phyloP scores from a whole-genome alignment of 78 protist species.

The slime mould (Dictyostelium discoideum) region DNA sequence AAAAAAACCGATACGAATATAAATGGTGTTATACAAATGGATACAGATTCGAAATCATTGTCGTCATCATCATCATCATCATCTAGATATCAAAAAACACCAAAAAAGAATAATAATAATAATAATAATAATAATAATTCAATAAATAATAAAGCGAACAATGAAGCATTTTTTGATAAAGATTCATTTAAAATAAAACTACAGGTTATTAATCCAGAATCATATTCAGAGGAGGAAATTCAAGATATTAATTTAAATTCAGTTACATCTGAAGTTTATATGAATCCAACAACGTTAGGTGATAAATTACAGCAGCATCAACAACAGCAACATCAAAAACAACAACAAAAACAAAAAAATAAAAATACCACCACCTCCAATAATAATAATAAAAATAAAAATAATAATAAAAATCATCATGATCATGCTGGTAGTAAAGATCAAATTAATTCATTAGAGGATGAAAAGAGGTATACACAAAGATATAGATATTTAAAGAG shows the following conservation, averaged over 20 bases:
- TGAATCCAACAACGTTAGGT: not conserved
- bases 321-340: not conserved
- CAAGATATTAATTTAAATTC: not conserved
- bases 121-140: not conserved
- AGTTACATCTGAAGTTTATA: not conserved
- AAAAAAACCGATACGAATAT: not conserved
- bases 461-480: constrained; percentile 42
- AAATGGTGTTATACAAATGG: not conserved
- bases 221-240: not conserved
- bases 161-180: constrained; percentile 16
- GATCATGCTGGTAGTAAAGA: not conserved
- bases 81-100: not conserved
- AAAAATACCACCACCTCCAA: not conserved
- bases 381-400: not conserved
- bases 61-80: too few species aligned
- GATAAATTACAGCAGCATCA: not conserved
- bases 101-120: not conserved
- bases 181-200: constrained; percentile 3
- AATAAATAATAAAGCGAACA: not conserved
- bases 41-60: not conserved
- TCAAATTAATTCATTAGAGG: constrained; percentile 22
- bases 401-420: not conserved
- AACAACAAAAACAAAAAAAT: not conserved
- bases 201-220: constrained; percentile 20
- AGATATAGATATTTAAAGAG: constrained; percentile 44